Evolutionary conservation across 2,329 filamentous ascomycete genomes (phyloP).

Genomic region (Colletotrichum sp.): DNA sequence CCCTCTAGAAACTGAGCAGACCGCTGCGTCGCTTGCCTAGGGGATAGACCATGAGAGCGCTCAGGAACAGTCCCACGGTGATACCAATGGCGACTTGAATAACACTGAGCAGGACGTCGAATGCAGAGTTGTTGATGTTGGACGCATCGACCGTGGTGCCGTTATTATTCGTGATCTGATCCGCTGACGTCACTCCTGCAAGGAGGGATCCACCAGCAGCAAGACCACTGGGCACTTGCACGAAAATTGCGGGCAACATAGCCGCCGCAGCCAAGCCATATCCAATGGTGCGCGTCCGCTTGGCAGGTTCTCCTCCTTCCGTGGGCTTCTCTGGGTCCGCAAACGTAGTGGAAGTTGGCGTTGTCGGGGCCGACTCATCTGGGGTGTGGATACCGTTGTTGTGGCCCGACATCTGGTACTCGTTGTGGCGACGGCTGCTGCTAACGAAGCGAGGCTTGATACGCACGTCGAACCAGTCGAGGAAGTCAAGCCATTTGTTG

Average conservation of each 20-base stretch:
- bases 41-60: constrained; percentile 60
- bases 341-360: not conserved
- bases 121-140: constrained; percentile 46
- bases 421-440: constrained; percentile 27
- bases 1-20: constrained; percentile 46
- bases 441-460: constrained; percentile 43
- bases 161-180: constrained; percentile 54
- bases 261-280: constrained; percentile 85
- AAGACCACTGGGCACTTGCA: constrained; percentile 68
- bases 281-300: constrained; percentile 51
- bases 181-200: constrained; percentile 61
- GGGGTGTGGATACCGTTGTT: not conserved
- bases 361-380: constrained; percentile 7
- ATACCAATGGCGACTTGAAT: constrained; percentile 68
- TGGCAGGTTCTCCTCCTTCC: constrained; percentile 25
- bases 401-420: constrained; percentile 19
- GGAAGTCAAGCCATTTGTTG: constrained; percentile 56
- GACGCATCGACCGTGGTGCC: constrained; percentile 32
- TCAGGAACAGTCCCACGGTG: constrained; percentile 65
- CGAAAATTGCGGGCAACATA: constrained; percentile 86
- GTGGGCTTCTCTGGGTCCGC: constrained; percentile 8
- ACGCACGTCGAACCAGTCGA: constrained; percentile 54
- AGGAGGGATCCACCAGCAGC: constrained; percentile 65
- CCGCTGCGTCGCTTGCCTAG: constrained; percentile 64
- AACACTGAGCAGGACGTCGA: constrained; percentile 61